Conservation (phyloP, 805 yeast genomes). For the Millerozyma acaciae region DNA sequence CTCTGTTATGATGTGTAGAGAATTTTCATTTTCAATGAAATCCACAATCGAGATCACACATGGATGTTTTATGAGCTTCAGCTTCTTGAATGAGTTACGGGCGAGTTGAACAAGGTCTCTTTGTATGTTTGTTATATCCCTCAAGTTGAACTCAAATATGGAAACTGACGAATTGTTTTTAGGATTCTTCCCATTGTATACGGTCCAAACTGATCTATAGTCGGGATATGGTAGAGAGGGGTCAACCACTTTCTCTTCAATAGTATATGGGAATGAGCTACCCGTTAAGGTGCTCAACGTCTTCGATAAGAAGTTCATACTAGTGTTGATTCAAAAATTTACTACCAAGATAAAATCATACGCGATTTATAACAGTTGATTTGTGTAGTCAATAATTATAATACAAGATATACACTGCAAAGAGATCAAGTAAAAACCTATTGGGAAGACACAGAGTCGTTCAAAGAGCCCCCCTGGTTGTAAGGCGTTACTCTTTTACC, state of each 20-base stretch:
- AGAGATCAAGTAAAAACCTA: no score
- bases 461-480: no score
- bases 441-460: no score
- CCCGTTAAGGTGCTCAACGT: slow-evolving; percentile 59
- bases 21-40: slow-evolving; percentile 56
- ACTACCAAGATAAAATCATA: not conserved
- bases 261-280: slow-evolving; percentile 52
- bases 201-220: slow-evolving; percentile 52
- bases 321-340: not conserved
- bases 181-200: slow-evolving; percentile 55
- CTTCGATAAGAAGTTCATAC: slow-evolving; percentile 67
- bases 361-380: slow-evolving; percentile 1
- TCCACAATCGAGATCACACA: slow-evolving; percentile 64
- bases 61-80: slow-evolving; percentile 62
- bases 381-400: not conserved
- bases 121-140: slow-evolving; percentile 28
- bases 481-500: slow-evolving; percentile 58
- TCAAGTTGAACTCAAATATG: slow-evolving; percentile 60
- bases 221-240: slow-evolving; percentile 18
- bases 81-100: slow-evolving; percentile 36
- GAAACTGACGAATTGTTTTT: slow-evolving; percentile 52
- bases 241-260: slow-evolving; percentile 42
- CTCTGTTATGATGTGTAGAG: slow-evolving; percentile 64
- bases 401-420: slow-evolving; percentile 1
- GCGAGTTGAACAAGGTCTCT: slow-evolving; percentile 28